Evolutionary conservation across 768 basidiomycete genomes (phyloP), one percentile per base, ranked within the genome.

Genomic region (Galerina marginata): DNA sequence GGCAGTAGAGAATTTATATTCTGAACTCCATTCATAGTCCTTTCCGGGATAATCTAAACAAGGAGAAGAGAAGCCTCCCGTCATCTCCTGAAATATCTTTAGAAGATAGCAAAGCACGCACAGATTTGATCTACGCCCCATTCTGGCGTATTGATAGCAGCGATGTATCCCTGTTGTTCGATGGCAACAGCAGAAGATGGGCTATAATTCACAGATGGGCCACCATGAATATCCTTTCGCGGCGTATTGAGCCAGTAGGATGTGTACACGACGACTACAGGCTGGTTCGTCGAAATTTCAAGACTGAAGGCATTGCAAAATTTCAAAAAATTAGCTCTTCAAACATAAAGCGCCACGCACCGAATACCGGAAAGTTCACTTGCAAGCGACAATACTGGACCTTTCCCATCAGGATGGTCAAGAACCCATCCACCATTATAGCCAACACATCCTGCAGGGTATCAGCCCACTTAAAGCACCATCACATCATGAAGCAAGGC

Each of bases 81-180:
- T 11, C 20, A 26, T n/a, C 37, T 20, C 23, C 25, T 47, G 15
- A 56, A 15, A 12, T 12, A 39, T 39, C 29, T 16, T 25, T 50
- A 15, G 43, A 43, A 56, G 43, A 15, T 20, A 47, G n/a, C 33
- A 53, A 29, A 54, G 37, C 37, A 75, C 82, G 65, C 62, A 84
- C 82, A 82, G 47, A 85, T 83, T 63, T 84, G 82, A 67, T 85
- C 77, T 2, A 83, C 74, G 15, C 72, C 71, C 82, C 81, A 86
- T 67, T 85, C 79, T 0, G 84, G 84, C 4, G 79, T 83, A 60
- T 86, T 83, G 54, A 86, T 83, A 10, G 83, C 84, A 66, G 80
- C 84, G 45, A 85, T 73, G 61, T 80, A 81, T 7, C 83, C 81
- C 64, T 83, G 75, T 62, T 83, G 83, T 64, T 85, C 84, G 53